A percentile compares a stretch with the other conserved stretches of the same genome.
phyloP scores from a whole-genome alignment of 2,329 filamentous ascomycete genomes.

The Neopestalotiopsis clavispora region DNA sequence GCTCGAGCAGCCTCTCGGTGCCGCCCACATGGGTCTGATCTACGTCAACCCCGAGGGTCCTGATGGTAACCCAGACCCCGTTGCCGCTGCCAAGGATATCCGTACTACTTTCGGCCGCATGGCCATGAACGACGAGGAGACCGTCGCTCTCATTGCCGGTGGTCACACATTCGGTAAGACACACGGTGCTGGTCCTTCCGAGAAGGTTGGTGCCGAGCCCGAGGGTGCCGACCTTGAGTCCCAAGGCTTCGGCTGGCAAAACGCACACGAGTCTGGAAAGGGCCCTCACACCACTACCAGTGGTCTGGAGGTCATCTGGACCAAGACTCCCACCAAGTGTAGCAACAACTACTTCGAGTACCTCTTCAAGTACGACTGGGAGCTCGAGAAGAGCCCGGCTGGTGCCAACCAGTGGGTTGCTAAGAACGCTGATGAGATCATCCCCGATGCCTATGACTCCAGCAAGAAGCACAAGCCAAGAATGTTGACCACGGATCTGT shows the following conservation, averaged over 20 bases:
- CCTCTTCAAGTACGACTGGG: conserved; percentile 81
- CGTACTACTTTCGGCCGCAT: conserved; percentile 77
- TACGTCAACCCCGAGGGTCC: conserved; percentile 84
- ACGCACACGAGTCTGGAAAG: conserved; percentile 67
- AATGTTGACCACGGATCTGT: conserved; percentile 78
- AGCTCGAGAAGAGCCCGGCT: conserved; percentile 74
- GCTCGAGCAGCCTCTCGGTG: conserved; percentile 70
- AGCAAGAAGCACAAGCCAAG: conserved; percentile 75
- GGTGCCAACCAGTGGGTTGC: conserved; percentile 80
- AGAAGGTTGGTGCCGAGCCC: conserved; percentile 71
- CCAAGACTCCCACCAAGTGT: conserved; percentile 76
- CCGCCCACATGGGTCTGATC: conserved; percentile 77
- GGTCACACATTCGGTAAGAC: conserved; percentile 84
- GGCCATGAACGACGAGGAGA: conserved; percentile 86
- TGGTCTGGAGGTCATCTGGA: conserved; percentile 82
- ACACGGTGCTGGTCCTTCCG: conserved; percentile 70
- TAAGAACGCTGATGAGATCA: conserved; percentile 68
- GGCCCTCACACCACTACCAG: conserved; percentile 77
- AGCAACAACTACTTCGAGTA: conserved; percentile 77
- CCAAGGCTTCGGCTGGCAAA: conserved; percentile 77
- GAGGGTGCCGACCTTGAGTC: conserved; percentile 66
- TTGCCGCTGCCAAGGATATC: conserved; percentile 73
- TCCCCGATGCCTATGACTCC: conserved; percentile 73
- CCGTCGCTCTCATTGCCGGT: conserved; percentile 77
- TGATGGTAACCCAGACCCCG: conserved; percentile 71